Base-by-base conservation (phyloP, 257 asterid species). In the Przewalskia tangutica region DNA sequence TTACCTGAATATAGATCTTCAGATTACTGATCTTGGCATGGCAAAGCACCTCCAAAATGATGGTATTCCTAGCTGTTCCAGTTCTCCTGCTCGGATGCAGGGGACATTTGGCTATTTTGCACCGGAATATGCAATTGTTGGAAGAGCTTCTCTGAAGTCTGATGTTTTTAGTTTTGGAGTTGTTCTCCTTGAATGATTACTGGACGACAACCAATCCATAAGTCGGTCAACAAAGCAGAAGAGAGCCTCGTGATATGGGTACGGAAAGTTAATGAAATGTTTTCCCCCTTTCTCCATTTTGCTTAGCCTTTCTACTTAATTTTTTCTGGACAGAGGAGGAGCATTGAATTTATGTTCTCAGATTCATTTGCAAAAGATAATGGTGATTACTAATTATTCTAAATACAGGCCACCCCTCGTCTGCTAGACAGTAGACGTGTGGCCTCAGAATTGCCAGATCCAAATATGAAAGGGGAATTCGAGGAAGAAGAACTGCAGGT, bases 141-240 rank as follows among this genome's bases (percentile, higher is more conserved):
- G 98, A 58, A 84, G 90, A 86, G 97, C 98, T 83, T 94, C 99
- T 81, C 87, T 90, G 5, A 94, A 93, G 78, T 94, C 99, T 0
- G 99, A 96, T n/a, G 99, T 96, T 79, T 96, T 96, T 89, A 94
- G 99, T 85, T 96, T 96, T 23, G 99, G 99, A 7, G 98, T 96
- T 53, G 99, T 96, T 82, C 98, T 96, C 84, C 98, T 96, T 84
- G 99, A 96, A 81, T 94, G 51, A 96, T 96, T 81, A 93, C 90
- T 4, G 99, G 99, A 66, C 90, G 93, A 77, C 89, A 89, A 71
- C 95, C 99, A 54, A 94, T 96, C 83, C 88, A 89, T 76, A 94
- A 85, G 89, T 86, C 92, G 17, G 65, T 84, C 8, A 81, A 84
- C 80, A 91, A 87, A 85, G 94, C 84, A 40, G 90, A 88, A 68